These are phyloP conservation scores for Paramyrothecium roridum DNA, from an alignment of 2,329 filamentous ascomycete species.

Conservation along the genomic window DNA sequence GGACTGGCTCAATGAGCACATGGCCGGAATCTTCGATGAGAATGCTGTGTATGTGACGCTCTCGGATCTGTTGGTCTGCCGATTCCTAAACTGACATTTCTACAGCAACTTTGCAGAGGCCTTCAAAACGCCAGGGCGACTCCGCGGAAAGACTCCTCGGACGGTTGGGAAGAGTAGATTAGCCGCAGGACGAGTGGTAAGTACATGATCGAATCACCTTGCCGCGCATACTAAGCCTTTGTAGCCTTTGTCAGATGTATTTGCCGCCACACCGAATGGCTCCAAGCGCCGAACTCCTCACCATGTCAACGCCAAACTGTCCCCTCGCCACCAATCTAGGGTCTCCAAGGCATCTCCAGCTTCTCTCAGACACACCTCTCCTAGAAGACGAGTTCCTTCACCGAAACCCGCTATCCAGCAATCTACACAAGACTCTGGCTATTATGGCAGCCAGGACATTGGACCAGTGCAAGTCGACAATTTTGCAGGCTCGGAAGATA, in stretches of 20 bases:
- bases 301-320: conserved; percentile 45
- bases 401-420: conserved; percentile 21
- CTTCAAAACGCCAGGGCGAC: conserved; percentile 89
- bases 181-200: conserved; percentile 61
- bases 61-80: neutral
- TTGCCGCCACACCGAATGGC: conserved; percentile 53
- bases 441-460: conserved; percentile 62
- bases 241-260: conserved; percentile 59
- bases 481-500: conserved; percentile 13
- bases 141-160: conserved; percentile 77
- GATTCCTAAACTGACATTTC: conserved; percentile 10
- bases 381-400: conserved; percentile 26
- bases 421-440: conserved; percentile 59
- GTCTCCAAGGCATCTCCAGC: conserved; percentile 34
- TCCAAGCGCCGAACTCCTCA: conserved; percentile 51
- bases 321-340: conserved; percentile 58
- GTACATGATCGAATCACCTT: conserved; percentile 22
- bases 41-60: conserved; percentile 67
- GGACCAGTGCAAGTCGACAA: conserved; percentile 18
- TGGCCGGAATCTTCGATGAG: conserved; percentile 87
- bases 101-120: conserved; percentile 83
- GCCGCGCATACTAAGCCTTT: conserved; percentile 18
- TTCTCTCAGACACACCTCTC: conserved; percentile 27
- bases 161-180: conserved; percentile 61
- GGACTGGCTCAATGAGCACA: conserved; percentile 98